These are phyloP conservation scores for Hypoxylon subgilvum DNA, from an alignment of 495 filamentous ascomycete genomes.

Conservation along the genomic window DNA sequence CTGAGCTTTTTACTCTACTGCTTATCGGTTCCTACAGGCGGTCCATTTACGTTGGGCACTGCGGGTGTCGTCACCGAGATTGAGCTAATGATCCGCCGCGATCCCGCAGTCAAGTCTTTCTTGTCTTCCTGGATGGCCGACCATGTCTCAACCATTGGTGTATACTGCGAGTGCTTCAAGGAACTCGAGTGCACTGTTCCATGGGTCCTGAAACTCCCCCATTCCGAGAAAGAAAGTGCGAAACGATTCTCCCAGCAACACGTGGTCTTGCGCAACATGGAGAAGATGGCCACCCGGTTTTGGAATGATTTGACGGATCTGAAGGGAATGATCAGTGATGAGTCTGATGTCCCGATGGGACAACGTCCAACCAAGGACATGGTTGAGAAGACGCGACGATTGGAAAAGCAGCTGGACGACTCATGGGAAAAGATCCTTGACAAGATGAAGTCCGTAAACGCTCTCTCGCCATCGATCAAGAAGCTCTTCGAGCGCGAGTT, in stretches of 20 bases:
- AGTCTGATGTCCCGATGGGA: neutral
- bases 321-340: too few species aligned
- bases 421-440: slow-evolving; percentile 2
- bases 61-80: neutral
- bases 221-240: too few species aligned
- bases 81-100: neutral
- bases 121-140: neutral
- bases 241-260: too few species aligned
- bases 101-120: neutral
- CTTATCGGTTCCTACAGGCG: neutral
- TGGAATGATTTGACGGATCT: neutral
- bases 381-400: neutral
- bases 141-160: slow-evolving; percentile 1
- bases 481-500: neutral
- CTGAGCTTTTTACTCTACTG: neutral
- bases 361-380: neutral
- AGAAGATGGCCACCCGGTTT: neutral
- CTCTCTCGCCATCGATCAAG: neutral
- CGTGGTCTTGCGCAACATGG: too few species aligned
- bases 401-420: neutral
- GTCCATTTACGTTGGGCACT: neutral
- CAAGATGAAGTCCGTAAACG: neutral
- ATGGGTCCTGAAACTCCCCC: neutral
- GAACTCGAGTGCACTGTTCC: neutral
- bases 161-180: neutral